Evolutionary conservation across 192 early-diverging fungal species (phyloP).

Genomic region (Cladochytrium replicatum): DNA sequence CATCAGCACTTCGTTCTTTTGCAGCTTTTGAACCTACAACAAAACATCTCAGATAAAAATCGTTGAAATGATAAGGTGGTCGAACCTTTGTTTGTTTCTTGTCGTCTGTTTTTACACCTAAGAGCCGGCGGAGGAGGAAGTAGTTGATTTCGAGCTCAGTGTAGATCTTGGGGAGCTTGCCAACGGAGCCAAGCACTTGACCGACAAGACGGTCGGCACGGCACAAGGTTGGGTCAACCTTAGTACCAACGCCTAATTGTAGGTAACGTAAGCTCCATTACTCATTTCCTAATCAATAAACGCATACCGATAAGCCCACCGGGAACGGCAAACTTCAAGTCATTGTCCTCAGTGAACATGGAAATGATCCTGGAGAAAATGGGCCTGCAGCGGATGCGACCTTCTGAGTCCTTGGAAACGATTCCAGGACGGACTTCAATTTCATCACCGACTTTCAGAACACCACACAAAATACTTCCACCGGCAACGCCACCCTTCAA

Average conservation of each 20-base stretch:
- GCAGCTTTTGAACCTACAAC: constrained; percentile 62
- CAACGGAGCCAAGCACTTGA: constrained; percentile 84
- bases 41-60: too few species aligned
- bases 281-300: neutral
- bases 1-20: constrained; percentile 87
- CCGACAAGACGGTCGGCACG: constrained; percentile 94
- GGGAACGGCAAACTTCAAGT: constrained; percentile 95
- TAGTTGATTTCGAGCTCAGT: constrained; percentile 95
- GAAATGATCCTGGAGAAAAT: constrained; percentile 84
- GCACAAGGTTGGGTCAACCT: constrained; percentile 91
- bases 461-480: constrained; percentile 89
- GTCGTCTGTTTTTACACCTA: constrained; percentile 95
- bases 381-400: constrained; percentile 69
- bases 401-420: constrained; percentile 76
- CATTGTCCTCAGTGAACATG: constrained; percentile 80
- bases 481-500: constrained; percentile 97
- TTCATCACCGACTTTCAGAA: constrained; percentile 79
- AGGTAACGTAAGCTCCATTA: constrained; percentile 1
- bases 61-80: too few species aligned
- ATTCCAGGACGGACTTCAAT: constrained; percentile 96
- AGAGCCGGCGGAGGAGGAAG: constrained; percentile 87
- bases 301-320: constrained; percentile 90
- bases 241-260: constrained; percentile 74
- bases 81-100: constrained; percentile 93
- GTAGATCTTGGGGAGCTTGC: constrained; percentile 87